These are phyloP conservation scores for Inonotus hispidus DNA, from an alignment of 1,284 basidiomycete species.

Conservation along the genomic window DNA sequence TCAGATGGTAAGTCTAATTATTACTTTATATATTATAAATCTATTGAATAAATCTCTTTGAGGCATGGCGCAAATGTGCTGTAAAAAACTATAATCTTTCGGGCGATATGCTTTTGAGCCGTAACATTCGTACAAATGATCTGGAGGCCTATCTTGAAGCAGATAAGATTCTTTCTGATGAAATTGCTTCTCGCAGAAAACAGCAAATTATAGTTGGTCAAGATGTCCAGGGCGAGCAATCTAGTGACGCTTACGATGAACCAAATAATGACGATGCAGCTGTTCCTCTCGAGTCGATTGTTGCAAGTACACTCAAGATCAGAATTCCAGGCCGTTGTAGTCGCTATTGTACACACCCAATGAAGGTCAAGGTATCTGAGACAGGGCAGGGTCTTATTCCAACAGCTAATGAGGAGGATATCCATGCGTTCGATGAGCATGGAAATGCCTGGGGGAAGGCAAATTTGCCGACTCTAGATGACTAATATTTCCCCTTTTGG, in stretches of 20 bases:
- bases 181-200: not conserved
- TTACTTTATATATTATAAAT: not conserved
- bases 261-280: not conserved
- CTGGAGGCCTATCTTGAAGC: not conserved
- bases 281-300: not conserved
- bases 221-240: not conserved
- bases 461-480: no score
- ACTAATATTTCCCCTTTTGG: no score
- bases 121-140: not conserved
- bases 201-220: not conserved
- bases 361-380: not conserved
- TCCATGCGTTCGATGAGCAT: no score
- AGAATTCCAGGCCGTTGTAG: not conserved
- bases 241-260: not conserved
- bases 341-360: not conserved
- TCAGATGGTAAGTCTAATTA: not conserved
- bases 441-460: not conserved
- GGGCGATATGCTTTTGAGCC: not conserved
- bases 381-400: no score
- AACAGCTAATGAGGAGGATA: no score
- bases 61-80: conserved; percentile 1
- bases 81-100: not conserved
- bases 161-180: not conserved
- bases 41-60: not conserved
- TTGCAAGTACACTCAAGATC: not conserved